A percentile compares a stretch with the other conserved stretches of the same genome.
Conservation (phyloP, 129 eudicot genomes). For the Smallanthus sonchifolius region DNA sequence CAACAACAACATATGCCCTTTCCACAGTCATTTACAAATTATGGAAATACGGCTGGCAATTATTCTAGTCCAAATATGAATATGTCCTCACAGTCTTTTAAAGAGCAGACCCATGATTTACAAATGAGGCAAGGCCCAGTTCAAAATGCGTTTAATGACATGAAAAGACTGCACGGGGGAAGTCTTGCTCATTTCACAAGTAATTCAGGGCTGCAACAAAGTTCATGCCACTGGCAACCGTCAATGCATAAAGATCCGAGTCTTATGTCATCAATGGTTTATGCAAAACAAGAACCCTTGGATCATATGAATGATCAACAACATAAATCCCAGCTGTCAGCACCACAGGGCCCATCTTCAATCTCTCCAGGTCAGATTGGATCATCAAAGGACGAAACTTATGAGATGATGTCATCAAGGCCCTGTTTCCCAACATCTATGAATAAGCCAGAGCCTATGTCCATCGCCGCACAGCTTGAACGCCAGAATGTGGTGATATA, state of each 20-base stretch:
- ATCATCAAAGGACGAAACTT: slow-evolving; percentile 47
- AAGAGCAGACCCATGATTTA: slow-evolving; percentile 43
- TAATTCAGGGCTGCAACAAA: slow-evolving; percentile 35
- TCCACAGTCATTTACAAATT: slow-evolving; percentile 48
- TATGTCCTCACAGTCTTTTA: slow-evolving; percentile 41
- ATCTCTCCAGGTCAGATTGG: slow-evolving; percentile 42
- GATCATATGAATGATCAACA: slow-evolving; percentile 71
- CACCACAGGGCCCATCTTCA: slow-evolving; percentile 49
- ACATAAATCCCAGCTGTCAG: slow-evolving; percentile 39
- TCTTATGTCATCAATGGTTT: slow-evolving; percentile 43
- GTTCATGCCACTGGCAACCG: slow-evolving; percentile 49
- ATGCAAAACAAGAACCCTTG: slow-evolving; percentile 59
- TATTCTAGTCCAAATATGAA: slow-evolving; percentile 33
- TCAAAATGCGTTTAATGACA: slow-evolving; percentile 40
- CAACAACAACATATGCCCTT: slow-evolving; percentile 47
- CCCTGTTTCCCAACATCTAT: slow-evolving; percentile 45
- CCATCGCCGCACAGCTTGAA: slow-evolving; percentile 49
- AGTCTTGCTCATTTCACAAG: slow-evolving; percentile 38
- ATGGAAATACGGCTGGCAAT: slow-evolving; percentile 21
- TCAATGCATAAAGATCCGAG: slow-evolving; percentile 39
- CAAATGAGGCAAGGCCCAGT: slow-evolving; percentile 44
- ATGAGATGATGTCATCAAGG: slow-evolving; percentile 54
- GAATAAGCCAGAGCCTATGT: slow-evolving; percentile 29
- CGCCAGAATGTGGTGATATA: slow-evolving; percentile 34
- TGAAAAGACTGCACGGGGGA: slow-evolving; percentile 47